A percentile compares a stretch with the other conserved stretches of the same genome.
These are phyloP conservation scores for Drechslerella dactyloides DNA, from an alignment of 2,329 filamentous ascomycete species.

Conservation along the genomic window DNA sequence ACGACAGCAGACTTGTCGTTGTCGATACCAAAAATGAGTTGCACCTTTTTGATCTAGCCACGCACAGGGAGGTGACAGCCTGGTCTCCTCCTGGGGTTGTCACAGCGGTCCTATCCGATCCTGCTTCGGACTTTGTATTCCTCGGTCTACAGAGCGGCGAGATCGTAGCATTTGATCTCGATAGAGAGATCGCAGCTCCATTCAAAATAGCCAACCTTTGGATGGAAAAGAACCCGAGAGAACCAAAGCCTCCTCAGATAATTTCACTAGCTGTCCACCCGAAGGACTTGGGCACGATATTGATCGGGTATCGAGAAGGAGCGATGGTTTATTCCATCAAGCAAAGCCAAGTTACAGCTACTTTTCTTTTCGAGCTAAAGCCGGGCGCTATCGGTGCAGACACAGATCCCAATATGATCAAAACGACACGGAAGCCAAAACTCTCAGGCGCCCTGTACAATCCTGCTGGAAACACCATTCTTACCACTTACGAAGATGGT, in stretches of 20 bases:
- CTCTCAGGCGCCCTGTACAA: slow-evolving; percentile 90
- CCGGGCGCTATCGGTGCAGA: slow-evolving; percentile 81
- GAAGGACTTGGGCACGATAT: slow-evolving; percentile 84
- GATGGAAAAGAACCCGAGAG: slow-evolving; percentile 73
- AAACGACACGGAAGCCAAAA: slow-evolving; percentile 71
- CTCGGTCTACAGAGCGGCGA: slow-evolving; percentile 83
- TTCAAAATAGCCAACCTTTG: slow-evolving; percentile 89
- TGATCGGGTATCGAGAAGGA: slow-evolving; percentile 89
- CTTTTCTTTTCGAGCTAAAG: slow-evolving; percentile 82
- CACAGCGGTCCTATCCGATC: slow-evolving; percentile 77
- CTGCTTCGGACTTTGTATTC: slow-evolving; percentile 91
- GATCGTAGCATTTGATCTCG: slow-evolving; percentile 89
- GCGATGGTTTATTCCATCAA: slow-evolving; percentile 94
- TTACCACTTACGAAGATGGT: slow-evolving; percentile 87
- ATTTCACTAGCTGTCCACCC: slow-evolving; percentile 85
- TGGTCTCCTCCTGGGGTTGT: slow-evolving; percentile 74
- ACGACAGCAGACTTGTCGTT: slow-evolving; percentile 80
- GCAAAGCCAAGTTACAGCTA: slow-evolving; percentile 77
- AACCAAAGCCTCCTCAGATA: slow-evolving; percentile 69
- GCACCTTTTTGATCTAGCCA: slow-evolving; percentile 71
- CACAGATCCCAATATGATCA: slow-evolving; percentile 68
- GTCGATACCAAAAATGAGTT: slow-evolving; percentile 87
- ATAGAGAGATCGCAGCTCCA: slow-evolving; percentile 72
- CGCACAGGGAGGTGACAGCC: slow-evolving; percentile 14
- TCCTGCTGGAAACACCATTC: slow-evolving; percentile 85